Evolutionary conservation across 108 stramenopile genomes (phyloP), one percentile per base, ranked within the genome.

Genomic region (Conticribra guillardii): DNA sequence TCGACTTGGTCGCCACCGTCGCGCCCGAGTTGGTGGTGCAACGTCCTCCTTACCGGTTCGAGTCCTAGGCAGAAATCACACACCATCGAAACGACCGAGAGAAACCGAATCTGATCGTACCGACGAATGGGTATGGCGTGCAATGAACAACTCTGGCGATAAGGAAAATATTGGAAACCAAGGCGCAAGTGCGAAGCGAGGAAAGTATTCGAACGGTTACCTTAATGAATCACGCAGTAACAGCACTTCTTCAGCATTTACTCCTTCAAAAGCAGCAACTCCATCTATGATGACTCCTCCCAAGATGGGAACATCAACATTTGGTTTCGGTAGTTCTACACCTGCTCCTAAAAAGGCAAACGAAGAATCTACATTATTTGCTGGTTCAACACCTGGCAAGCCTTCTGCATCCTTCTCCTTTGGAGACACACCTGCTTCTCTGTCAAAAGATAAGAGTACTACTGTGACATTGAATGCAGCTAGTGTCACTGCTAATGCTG

Each of bases 101-200:
- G 64, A 65, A 7, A 41, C 29, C 4, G 51, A 51, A 31, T 4
- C 17, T 9, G 47, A 65, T 31, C 51, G 51, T 23, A 22, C 64
- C 50, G 51, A 51, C 27, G 64, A 65, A 30, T 65, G 64, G 64
- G 64, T 65, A 14, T 65, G 64, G 64, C 47, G 64, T 30, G 49
- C 51, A 15, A 65, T 65, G 64, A 51, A 65, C 52, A 30, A 51
- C 33, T 18, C 19, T 16, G 51, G 51, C 8, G 51, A 65, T 8
- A 65, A 51, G 19, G 50, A 65, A 41, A n/a, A n/a, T n/a, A 52
- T 33, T 51, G 21, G 21, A 33, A n/a, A n/a, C n/a, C n/a, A n/a
- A n/a, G 23, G 21, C 9, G 64, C 4, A 9, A 51, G 32, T 53
- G 61, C 61, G 23, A 65, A 65, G 51, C 29, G 33, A 52, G 50